Evolutionary conservation across 208 protist genomes (phyloP).

Genomic region (Trypanosoma conorhini): DNA sequence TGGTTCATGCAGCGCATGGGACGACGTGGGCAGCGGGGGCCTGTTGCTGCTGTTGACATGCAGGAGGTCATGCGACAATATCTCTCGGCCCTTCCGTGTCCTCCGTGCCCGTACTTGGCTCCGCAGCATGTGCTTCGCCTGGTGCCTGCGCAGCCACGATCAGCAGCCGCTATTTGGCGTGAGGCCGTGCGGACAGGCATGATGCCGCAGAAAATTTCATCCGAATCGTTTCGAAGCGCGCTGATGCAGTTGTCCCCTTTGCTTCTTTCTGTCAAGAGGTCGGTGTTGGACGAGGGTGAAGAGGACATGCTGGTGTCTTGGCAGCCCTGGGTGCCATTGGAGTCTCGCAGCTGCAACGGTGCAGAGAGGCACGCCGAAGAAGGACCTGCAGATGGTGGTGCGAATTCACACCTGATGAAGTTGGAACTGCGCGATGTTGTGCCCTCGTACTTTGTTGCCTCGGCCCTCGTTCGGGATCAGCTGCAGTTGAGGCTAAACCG

Average conservation of each 20-base stretch:
- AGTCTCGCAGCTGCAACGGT: neutral
- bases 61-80: slow-evolving; percentile 18
- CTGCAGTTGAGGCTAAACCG: neutral
- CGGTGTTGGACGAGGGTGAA: neutral
- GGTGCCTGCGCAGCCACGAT: slow-evolving; percentile 4
- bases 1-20: neutral
- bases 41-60: slow-evolving; percentile 2
- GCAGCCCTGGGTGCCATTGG: slow-evolving; percentile 26
- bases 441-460: slow-evolving; percentile 27
- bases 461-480: slow-evolving; percentile 10
- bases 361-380: neutral
- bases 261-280: slow-evolving; percentile 11
- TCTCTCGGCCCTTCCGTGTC: slow-evolving; percentile 6
- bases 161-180: slow-evolving; percentile 20
- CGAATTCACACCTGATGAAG: neutral
- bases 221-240: slow-evolving; percentile 13
- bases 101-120: slow-evolving; percentile 11
- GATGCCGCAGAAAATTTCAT: slow-evolving; percentile 12
- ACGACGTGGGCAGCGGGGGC: neutral
- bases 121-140: slow-evolving; percentile 12
- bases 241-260: slow-evolving; percentile 9
- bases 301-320: slow-evolving; percentile 10
- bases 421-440: slow-evolving; percentile 18
- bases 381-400: neutral
- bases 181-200: slow-evolving; percentile 3